Base-by-base conservation (phyloP, 805 yeast species). In the Schizosaccharomyces japonicus region DNA sequence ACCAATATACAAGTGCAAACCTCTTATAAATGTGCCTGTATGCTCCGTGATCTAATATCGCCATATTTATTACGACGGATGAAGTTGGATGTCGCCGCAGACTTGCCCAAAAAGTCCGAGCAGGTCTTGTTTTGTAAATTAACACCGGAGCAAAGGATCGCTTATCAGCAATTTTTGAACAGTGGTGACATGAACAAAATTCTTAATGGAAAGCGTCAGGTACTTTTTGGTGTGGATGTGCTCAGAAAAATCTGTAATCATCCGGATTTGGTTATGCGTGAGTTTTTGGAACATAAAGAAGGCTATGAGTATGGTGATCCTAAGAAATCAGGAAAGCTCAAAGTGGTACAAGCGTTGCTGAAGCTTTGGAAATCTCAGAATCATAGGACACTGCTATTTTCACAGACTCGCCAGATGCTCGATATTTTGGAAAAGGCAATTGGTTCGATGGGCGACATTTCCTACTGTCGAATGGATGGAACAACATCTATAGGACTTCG, bases 1-100 rank as follows among this genome's bases (percentile, higher is more conserved):
- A 76, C 92, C 1, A 90, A 90, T 58, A 73, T 90, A 2, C 95
- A 90, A 58, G 96, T 90, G 0, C 95, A 87, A 58, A 78, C 95
- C 1, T 95, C 95, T 1, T 85, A 82, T 58, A 83, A 83, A 58
- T 90, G 96, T 64, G 98, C 98, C 0, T 90, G 85, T 3, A 77
- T 87, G 2, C 63, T 90, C 47, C 67, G 94, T 47, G 94, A 90
- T 55, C 62, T 87, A 53, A 82, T 90, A 8, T 75, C 94, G 2
- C 98, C 98, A 0, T 90, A 84, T 59, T 63, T 90, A 48, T 63
- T 90, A 45, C 66, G 98, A 53, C 66, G 98, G 46, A 76, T 90
- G 60, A 90, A 90, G 59, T 73, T 78, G 8, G 98, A 90, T 58
- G 98, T 90, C 19, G 98, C 98, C 0, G 77, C 81, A 49, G 98